phyloP scores from a whole-genome alignment of 352 stramenopile species.

The Pythium insidiosum region DNA sequence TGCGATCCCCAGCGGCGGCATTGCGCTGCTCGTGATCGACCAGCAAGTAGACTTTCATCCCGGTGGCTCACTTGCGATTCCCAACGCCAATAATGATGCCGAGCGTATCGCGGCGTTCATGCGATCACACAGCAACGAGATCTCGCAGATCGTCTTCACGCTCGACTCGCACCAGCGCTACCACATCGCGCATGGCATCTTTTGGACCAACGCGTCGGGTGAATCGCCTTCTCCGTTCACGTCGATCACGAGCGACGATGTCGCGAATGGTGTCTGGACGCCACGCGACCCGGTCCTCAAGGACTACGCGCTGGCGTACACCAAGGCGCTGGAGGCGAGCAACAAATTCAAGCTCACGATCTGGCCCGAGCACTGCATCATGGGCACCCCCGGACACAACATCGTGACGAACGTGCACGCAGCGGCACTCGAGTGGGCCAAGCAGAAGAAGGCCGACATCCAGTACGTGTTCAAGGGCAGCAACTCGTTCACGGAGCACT shows the following conservation, averaged over 20 bases:
- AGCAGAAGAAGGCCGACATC: constrained; percentile 34
- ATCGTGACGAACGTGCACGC: constrained; percentile 79
- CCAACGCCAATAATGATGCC: constrained; percentile 88
- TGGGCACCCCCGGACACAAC: constrained; percentile 86
- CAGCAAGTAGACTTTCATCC: constrained; percentile 96
- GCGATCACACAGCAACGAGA: constrained; percentile 31
- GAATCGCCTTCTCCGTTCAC: constrained; percentile 88
- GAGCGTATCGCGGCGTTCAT: constrained; percentile 88
- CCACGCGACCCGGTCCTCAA: constrained; percentile 53
- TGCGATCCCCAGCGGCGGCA: constrained; percentile 27
- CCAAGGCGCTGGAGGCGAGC: constrained; percentile 71
- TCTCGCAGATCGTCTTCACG: constrained; percentile 90
- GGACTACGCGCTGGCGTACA: constrained; percentile 89
- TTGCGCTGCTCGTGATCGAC: constrained; percentile 92
- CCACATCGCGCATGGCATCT: constrained; percentile 93
- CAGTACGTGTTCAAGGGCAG: constrained; percentile 91
- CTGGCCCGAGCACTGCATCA: constrained; percentile 97
- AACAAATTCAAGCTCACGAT: constrained; percentile 91
- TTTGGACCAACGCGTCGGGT: constrained; percentile 78
- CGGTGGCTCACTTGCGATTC: constrained; percentile 93
- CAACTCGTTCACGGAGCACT: constrained; percentile 96
- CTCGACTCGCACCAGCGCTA: constrained; percentile 94
- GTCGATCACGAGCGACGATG: constrained; percentile 81
- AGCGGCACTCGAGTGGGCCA: constrained; percentile 84
- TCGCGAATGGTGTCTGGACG: constrained; percentile 46